A percentile compares a stretch with the other conserved stretches of the same genome.
Conservation (phyloP, 257 asterid genomes). For the Jaltomata sinuosa region DNA sequence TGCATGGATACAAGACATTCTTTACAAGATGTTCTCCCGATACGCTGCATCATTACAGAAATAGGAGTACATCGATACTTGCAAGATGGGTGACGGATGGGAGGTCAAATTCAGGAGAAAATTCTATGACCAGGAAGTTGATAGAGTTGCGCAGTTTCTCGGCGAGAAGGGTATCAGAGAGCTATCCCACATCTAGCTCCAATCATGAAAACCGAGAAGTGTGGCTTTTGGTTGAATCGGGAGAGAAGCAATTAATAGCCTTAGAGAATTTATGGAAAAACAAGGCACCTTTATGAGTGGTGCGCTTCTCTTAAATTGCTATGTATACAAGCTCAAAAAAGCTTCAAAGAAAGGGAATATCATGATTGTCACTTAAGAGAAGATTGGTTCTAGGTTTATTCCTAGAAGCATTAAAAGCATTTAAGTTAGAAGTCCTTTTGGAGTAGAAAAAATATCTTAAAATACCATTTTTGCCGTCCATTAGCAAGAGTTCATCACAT, state of each 20-base stretch:
- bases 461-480: too few relatives aligned
- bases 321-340: too few relatives aligned
- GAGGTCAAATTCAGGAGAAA: not conserved
- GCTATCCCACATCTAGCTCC: not conserved
- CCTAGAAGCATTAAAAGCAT: too few relatives aligned
- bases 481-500: not conserved
- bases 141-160: not conserved
- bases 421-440: too few relatives aligned
- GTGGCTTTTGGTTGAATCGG: not conserved
- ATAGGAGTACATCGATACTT: not conserved
- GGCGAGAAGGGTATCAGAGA: not conserved
- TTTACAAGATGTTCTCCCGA: not conserved
- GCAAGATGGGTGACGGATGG: not conserved
- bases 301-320: too few relatives aligned
- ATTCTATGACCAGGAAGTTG: not conserved
- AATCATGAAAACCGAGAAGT: not conserved
- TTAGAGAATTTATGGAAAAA: too few relatives aligned
- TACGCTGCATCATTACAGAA: not conserved
- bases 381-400: too few relatives aligned
- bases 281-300: too few relatives aligned
- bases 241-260: not conserved
- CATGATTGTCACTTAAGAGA: too few relatives aligned
- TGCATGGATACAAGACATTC: not conserved
- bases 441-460: too few relatives aligned
- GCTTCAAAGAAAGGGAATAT: too few relatives aligned